These are phyloP conservation scores for Globisporangium yorkense DNA, from an alignment of 352 stramenopile genomes.

Conservation along the genomic window DNA sequence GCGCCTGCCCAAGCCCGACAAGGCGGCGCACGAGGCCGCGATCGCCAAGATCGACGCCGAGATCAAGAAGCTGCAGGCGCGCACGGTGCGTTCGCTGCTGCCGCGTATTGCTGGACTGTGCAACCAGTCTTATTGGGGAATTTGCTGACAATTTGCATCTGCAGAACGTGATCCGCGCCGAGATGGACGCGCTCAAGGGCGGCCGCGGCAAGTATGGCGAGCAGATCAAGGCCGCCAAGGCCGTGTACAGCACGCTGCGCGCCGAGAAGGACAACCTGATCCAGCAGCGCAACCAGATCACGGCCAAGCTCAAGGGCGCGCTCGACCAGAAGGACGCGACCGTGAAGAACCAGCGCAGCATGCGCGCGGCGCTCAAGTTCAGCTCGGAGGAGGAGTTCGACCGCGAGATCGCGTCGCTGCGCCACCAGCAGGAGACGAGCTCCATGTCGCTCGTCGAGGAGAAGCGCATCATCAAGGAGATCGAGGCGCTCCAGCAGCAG, in stretches of 20 bases:
- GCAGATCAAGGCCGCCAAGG: slow-evolving; percentile 87
- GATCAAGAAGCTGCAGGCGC: slow-evolving; percentile 92
- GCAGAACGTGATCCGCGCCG: slow-evolving; percentile 48
- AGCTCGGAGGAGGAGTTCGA: slow-evolving; percentile 89
- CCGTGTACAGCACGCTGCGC: slow-evolving; percentile 72
- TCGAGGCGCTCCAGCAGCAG: slow-evolving; percentile 87
- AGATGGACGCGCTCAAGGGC: slow-evolving; percentile 82
- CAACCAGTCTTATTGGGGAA: too few species aligned
- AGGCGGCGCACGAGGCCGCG: slow-evolving; percentile 87
- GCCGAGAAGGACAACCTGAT: slow-evolving; percentile 85
- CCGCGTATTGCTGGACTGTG: too few species aligned
- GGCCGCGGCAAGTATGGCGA: slow-evolving; percentile 76
- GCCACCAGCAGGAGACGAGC: slow-evolving; percentile 91
- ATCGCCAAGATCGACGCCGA: slow-evolving; percentile 80
- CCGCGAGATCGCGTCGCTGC: slow-evolving; percentile 84
- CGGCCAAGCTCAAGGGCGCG: slow-evolving; percentile 70
- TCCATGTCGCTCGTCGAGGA: slow-evolving; percentile 96
- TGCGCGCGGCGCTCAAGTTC: slow-evolving; percentile 81
- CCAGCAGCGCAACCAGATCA: slow-evolving; percentile 75
- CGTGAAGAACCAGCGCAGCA: slow-evolving; percentile 59
- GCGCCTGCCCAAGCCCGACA: slow-evolving; percentile 80
- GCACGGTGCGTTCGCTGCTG: slow-evolving; percentile 27
- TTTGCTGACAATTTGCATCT: not conserved
- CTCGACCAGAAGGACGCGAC: slow-evolving; percentile 81
- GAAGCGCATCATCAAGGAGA: slow-evolving; percentile 97